Conservation (phyloP, 805 yeast genomes). For the Sporopachydermia lactativora region DNA sequence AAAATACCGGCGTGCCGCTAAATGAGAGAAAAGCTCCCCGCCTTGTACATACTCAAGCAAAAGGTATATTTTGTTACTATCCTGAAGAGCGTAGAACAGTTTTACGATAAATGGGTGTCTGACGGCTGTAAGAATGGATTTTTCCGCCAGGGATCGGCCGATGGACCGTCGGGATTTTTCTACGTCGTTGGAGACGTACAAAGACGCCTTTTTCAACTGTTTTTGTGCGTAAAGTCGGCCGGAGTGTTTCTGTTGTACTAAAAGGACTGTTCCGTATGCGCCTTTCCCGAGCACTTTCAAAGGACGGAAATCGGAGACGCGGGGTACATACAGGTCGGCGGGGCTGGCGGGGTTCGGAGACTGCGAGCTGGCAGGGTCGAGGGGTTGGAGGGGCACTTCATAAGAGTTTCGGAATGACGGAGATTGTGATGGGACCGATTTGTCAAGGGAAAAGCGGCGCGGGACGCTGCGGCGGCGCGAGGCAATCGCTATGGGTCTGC, state of each 20-base stretch:
- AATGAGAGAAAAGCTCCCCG: slow-evolving; percentile 66
- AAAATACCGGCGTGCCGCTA: slow-evolving; percentile 32
- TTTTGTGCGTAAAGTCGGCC: slow-evolving; percentile 73
- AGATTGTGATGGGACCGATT: not conserved
- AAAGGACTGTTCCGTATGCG: slow-evolving; percentile 74
- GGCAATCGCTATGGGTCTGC: no score
- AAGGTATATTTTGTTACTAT: slow-evolving; percentile 57
- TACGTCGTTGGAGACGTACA: slow-evolving; percentile 33
- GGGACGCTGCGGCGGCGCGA: not conserved
- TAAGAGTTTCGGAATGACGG: not conserved
- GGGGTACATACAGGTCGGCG: no score
- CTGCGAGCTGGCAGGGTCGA: no score
- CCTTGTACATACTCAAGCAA: slow-evolving; percentile 77
- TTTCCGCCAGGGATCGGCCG: slow-evolving; percentile 71
- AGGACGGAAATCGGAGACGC: slow-evolving; percentile 52
- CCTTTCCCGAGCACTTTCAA: slow-evolving; percentile 75
- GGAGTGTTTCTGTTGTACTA: slow-evolving; percentile 52
- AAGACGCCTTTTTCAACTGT: slow-evolving; percentile 70
- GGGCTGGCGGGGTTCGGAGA: no score
- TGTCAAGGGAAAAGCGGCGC: not conserved
- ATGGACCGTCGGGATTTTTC: slow-evolving; percentile 29
- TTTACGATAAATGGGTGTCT: slow-evolving; percentile 75
- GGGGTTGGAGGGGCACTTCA: not conserved
- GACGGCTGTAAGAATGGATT: slow-evolving; percentile 55
- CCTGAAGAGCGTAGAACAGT: slow-evolving; percentile 75